These are phyloP conservation scores for Tuber melanosporum DNA, from an alignment of 495 filamentous ascomycete genomes.

Conservation along the genomic window DNA sequence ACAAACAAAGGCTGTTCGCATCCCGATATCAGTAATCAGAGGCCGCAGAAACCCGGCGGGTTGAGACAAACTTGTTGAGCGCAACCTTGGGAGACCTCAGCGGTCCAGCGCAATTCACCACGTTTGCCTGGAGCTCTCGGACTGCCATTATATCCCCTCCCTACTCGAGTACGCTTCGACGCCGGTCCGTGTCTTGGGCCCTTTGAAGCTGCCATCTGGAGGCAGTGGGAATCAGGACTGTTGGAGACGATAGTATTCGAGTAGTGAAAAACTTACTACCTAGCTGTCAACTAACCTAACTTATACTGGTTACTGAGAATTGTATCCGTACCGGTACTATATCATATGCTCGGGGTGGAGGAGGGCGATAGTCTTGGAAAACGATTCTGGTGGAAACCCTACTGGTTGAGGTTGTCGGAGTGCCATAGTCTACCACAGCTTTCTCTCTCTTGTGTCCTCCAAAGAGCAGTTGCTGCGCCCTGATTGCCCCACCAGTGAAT, in stretches of 20 bases:
- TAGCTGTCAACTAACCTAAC: background rate
- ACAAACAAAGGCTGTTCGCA: background rate
- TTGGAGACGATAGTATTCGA: background rate
- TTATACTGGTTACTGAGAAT: background rate
- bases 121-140: background rate
- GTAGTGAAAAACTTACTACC: background rate
- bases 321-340: background rate
- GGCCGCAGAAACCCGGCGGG: background rate
- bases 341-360: background rate
- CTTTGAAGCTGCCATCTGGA: background rate
- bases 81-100: background rate
- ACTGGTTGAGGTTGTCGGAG: background rate
- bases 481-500: background rate
- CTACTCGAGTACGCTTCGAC: background rate
- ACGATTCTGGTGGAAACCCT: background rate
- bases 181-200: background rate
- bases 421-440: background rate
- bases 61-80: slow-evolving; percentile 1
- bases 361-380: background rate
- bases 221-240: background rate
- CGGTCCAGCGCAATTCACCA: background rate
- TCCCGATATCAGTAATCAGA: background rate
- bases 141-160: background rate
- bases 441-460: background rate
- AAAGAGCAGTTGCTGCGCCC: background rate